These are phyloP conservation scores for Leccinum holopus DNA, from an alignment of 1,284 basidiomycete genomes.

Conservation along the genomic window DNA sequence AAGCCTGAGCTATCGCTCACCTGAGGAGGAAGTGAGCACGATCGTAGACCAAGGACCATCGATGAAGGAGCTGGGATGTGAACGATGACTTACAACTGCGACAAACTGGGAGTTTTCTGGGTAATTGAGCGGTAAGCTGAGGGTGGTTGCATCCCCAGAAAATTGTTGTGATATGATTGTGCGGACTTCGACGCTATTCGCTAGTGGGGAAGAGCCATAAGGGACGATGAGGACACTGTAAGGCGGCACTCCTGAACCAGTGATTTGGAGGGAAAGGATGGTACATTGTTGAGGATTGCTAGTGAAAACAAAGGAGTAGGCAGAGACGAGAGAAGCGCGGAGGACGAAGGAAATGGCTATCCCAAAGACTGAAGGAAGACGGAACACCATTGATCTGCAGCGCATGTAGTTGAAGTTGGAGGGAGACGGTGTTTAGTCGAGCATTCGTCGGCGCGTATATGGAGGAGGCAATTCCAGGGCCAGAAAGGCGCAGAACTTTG, in stretches of 20 bases:
- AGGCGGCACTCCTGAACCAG: too few species aligned
- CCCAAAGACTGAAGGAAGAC: not conserved
- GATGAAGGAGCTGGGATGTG: not conserved
- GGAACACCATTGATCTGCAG: not conserved
- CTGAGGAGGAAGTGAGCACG: slow-evolving; percentile 20
- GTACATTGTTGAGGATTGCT: too few species aligned
- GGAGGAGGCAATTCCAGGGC: not conserved
- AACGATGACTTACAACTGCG: slow-evolving; percentile 59
- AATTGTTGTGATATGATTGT: too few species aligned
- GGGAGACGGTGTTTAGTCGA: not conserved
- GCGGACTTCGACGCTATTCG: too few species aligned
- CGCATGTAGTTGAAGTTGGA: not conserved
- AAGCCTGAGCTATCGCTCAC: slow-evolving; percentile 42
- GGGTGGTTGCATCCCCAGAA: slow-evolving; percentile 16
- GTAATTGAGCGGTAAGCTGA: slow-evolving; percentile 61
- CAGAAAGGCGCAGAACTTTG: not conserved
- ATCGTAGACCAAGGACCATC: not conserved
- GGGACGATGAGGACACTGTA: too few species aligned
- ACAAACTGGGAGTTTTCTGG: slow-evolving; percentile 70
- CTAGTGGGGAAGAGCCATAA: too few species aligned
- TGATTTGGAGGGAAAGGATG: too few species aligned
- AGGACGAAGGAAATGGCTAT: slow-evolving; percentile 16
- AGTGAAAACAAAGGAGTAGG: too few species aligned
- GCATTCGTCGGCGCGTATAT: not conserved
- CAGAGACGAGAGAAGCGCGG: slow-evolving; percentile 6